These are phyloP conservation scores for Streptanthus diversifolius DNA, from an alignment of 345 rosid species.

Conservation along the genomic window DNA sequence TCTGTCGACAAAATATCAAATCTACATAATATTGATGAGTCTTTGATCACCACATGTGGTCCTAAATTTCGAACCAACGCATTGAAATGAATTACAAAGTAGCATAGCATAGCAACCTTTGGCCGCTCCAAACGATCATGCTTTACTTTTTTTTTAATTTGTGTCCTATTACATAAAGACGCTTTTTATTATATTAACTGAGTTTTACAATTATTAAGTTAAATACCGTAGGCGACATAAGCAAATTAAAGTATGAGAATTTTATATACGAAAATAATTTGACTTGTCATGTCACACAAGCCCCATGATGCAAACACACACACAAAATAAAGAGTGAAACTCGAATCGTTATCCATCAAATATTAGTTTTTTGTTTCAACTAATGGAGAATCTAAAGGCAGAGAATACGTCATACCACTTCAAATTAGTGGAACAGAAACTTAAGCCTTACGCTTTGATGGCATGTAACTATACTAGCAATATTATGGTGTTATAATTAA, in stretches of 20 bases:
- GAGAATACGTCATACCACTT: slow-evolving; percentile 47
- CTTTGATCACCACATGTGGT: slow-evolving; percentile 35
- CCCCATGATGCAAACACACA: slow-evolving; percentile 20
- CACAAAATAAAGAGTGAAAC: slow-evolving; percentile 19
- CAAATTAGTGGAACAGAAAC: slow-evolving; percentile 52
- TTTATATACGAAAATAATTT: slow-evolving; percentile 20
- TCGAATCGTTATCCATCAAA: slow-evolving; percentile 62
- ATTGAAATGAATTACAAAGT: slow-evolving; percentile 25
- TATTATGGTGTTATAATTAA: slow-evolving; percentile 1
- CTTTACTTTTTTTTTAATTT: slow-evolving; percentile 20
- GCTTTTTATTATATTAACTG: slow-evolving; percentile 14
- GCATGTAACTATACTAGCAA: slow-evolving; percentile 24
- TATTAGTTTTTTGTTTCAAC: slow-evolving; percentile 38
- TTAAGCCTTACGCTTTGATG: slow-evolving; percentile 41
- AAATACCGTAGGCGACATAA: slow-evolving; percentile 33
- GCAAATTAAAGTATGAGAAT: slow-evolving; percentile 5
- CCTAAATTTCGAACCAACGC: slow-evolving; percentile 34
- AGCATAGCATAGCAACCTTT: slow-evolving; percentile 39
- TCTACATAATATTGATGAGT: slow-evolving; percentile 17
- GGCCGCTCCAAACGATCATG: slow-evolving; percentile 45
- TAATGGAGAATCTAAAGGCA: slow-evolving; percentile 53
- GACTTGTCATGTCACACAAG: slow-evolving; percentile 31
- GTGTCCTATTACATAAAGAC: slow-evolving; percentile 37
- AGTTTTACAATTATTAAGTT: slow-evolving; percentile 22
- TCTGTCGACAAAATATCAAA: slow-evolving; percentile 32